Conservation (phyloP, 306 rosid species). For the Cicer bijugum region DNA sequence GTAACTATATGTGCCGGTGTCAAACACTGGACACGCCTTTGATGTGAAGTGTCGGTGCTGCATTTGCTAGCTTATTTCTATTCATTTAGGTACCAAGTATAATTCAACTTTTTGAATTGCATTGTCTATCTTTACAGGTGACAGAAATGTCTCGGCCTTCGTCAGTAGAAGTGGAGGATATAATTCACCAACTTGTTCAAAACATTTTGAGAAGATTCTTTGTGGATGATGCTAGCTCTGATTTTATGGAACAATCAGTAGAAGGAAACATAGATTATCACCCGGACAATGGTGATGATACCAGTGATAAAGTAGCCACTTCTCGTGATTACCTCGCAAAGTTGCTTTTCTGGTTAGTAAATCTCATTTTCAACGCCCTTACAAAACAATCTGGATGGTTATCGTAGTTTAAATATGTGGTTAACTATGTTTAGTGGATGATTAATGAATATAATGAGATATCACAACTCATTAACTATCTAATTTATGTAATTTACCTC, state of each 20-base stretch:
- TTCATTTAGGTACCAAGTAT: not conserved
- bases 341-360: conserved; percentile 92
- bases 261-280: conserved; percentile 50
- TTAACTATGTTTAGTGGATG: too few relatives aligned
- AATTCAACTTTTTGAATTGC: conserved; percentile 20
- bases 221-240: conserved; percentile 57
- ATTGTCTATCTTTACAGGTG: conserved; percentile 59
- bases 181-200: conserved; percentile 83
- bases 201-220: conserved; percentile 65
- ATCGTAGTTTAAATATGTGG: too few relatives aligned
- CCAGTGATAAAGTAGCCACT: conserved; percentile 58
- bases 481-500: too few relatives aligned
- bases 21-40: too few relatives aligned
- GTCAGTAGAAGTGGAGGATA: conserved; percentile 83
- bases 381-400: not conserved
- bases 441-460: too few relatives aligned
- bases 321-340: conserved; percentile 96
- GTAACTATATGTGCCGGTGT: too few relatives aligned
- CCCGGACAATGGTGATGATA: conserved; percentile 51
- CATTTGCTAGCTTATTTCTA: conserved; percentile 3
- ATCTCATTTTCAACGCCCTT: conserved; percentile 33
- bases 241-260: conserved; percentile 51
- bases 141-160: conserved; percentile 82
- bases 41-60: too few relatives aligned
- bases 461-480: too few relatives aligned